Evolutionary conservation across 768 basidiomycete genomes (phyloP), one percentile per base, ranked within the genome.

Genomic region (Lentinula guzmanii): DNA sequence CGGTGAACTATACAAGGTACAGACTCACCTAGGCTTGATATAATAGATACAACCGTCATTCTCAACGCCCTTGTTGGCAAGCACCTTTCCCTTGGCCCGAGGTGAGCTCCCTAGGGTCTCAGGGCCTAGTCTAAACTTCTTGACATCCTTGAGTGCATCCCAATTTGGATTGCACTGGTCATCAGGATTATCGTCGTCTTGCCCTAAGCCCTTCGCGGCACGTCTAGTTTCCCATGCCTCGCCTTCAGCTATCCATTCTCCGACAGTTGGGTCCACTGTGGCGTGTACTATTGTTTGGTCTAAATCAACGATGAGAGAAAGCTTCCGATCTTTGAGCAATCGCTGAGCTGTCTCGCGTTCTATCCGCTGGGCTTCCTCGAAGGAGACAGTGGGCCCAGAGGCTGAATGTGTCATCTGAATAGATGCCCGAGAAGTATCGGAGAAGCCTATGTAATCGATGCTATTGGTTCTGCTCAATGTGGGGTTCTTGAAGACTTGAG

Each of bases 231-330:
- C 90, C 90, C 90, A 93, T 48, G 82, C 83, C 69, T 88, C 86
- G 21, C 91, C 91, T 65, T 94, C 93, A 2, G 82, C 71, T 68
- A 97, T 91, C 97, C 97, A 98, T 71, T 98, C 96, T 35, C 94
- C 95, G 1, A 98, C 93, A 0, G 97, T 98, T 4, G 97, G 96
- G 74, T 99, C 97, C 28, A 98, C 95, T 0, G 96, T 98, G 7
- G 97, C 96, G 69, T 99, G 97, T 3, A 99, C 93, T 71, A 98
- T 95, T 11, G 97, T 99, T 72, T 99, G 97, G 75, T 99, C 97
- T 37, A 99, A 84, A 78, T 99, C 97, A 67, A 99, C 96, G 66
- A 99, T 98, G 54, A 99, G 86, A 37, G 92, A 93, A 35, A 99
- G 86, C 71, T 87, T 93, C 58, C 86, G 83, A 4, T 83, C 77